These are phyloP conservation scores for Arthromyces matolae DNA, from an alignment of 768 basidiomycete genomes.

Conservation along the genomic window DNA sequence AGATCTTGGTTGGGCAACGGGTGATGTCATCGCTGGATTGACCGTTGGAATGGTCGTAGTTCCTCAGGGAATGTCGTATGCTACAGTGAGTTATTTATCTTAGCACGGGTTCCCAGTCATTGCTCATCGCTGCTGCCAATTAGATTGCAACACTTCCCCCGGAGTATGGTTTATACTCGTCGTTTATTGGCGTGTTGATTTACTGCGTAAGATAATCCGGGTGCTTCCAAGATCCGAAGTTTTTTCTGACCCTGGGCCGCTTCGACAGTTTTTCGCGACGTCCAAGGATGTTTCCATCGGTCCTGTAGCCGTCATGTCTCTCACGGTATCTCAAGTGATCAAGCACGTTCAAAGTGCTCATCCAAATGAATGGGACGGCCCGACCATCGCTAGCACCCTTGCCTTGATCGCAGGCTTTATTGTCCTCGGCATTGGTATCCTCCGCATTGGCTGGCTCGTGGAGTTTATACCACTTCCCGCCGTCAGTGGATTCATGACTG, in stretches of 20 bases:
- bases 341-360: slow-evolving; percentile 50
- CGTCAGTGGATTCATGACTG: slow-evolving; percentile 93
- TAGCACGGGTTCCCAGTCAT: not conserved
- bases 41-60: slow-evolving; percentile 96
- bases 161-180: slow-evolving; percentile 92
- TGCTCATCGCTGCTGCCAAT: not conserved
- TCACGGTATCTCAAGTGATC: slow-evolving; percentile 82
- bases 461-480: slow-evolving; percentile 90
- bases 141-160: slow-evolving; percentile 81
- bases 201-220: slow-evolving; percentile 60
- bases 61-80: slow-evolving; percentile 92
- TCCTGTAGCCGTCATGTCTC: slow-evolving; percentile 97
- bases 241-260: no score
- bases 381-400: slow-evolving; percentile 79
- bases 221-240: not conserved
- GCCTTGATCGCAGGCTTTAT: slow-evolving; percentile 91
- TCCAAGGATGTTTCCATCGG: slow-evolving; percentile 99
- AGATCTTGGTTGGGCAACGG: slow-evolving; percentile 79
- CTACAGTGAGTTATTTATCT: slow-evolving; percentile 42
- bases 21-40: slow-evolving; percentile 86
- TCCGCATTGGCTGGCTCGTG: slow-evolving; percentile 90
- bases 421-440: slow-evolving; percentile 82
- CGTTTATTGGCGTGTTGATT: slow-evolving; percentile 81
- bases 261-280: slow-evolving; percentile 94
- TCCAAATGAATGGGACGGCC: slow-evolving; percentile 56